A percentile compares a stretch with the other conserved stretches of the same genome.
phyloP scores from a whole-genome alignment of 2,329 filamentous ascomycete genomes.

The Phyllosticta capitalensis region DNA sequence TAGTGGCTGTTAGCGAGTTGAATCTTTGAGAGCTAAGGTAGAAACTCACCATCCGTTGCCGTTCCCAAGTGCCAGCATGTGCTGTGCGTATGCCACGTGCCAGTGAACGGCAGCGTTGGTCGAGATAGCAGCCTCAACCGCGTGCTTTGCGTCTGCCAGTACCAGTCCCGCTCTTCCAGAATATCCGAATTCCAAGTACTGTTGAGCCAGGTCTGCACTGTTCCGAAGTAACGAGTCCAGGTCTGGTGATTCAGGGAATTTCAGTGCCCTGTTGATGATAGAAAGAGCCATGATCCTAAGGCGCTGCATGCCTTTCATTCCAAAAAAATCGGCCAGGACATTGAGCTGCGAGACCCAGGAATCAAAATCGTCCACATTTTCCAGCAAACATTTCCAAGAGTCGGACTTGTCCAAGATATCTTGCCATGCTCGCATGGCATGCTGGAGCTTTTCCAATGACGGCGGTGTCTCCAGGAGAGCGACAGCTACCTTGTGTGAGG shows the following conservation, averaged over 20 bases:
- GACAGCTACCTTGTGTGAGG: constrained; percentile 30
- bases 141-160: constrained; percentile 50
- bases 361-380: constrained; percentile 41
- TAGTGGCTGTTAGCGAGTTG: constrained; percentile 15
- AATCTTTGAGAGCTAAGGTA: background rate
- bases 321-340: constrained; percentile 46
- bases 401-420: constrained; percentile 22
- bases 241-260: constrained; percentile 32
- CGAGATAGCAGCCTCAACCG: constrained; percentile 28
- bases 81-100: constrained; percentile 66
- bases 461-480: constrained; percentile 31
- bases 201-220: constrained; percentile 40
- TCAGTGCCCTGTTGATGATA: constrained; percentile 38
- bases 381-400: constrained; percentile 31
- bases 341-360: constrained; percentile 43
- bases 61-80: constrained; percentile 58
- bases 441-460: constrained; percentile 18
- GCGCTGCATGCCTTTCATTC: constrained; percentile 46
- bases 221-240: constrained; percentile 32
- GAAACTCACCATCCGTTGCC: constrained; percentile 46
- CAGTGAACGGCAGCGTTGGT: constrained; percentile 43
- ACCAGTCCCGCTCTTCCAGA: constrained; percentile 47
- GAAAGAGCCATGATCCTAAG: constrained; percentile 41
- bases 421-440: constrained; percentile 30
- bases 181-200: constrained; percentile 52